Evolutionary conservation across 345 rosid species (phyloP).

Genomic region (Turritis glabra): DNA sequence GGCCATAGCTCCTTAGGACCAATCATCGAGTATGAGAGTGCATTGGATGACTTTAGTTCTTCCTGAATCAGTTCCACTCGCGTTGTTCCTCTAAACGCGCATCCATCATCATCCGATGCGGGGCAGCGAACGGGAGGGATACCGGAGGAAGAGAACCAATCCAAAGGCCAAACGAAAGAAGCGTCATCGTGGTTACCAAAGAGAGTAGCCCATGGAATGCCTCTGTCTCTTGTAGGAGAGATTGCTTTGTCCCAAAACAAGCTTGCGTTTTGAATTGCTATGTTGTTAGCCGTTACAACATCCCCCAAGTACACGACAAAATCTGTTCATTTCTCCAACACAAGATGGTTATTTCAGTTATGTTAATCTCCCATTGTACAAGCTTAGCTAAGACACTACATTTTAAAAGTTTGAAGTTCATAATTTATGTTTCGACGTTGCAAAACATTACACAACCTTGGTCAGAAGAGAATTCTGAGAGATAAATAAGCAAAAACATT

Average conservation of each 20-base stretch:
- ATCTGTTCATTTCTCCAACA: conserved; percentile 49
- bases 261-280: conserved; percentile 70
- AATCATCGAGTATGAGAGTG: conserved; percentile 47
- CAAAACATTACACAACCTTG: too few species aligned
- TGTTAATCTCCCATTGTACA: too few species aligned
- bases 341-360: conserved; percentile 15
- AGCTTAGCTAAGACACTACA: too few species aligned
- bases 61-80: conserved; percentile 59
- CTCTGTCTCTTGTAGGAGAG: conserved; percentile 68
- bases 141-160: conserved; percentile 80
- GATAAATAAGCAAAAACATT: too few species aligned
- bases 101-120: conserved; percentile 38
- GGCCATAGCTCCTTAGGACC: conserved; percentile 85
- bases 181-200: conserved; percentile 95
- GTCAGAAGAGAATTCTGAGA: too few species aligned
- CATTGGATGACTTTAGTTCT: conserved; percentile 43
- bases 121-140: conserved; percentile 67
- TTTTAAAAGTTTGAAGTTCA: too few species aligned
- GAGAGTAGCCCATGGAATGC: conserved; percentile 72
- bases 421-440: too few species aligned
- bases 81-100: conserved; percentile 56
- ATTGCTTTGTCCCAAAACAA: conserved; percentile 78
- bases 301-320: conserved; percentile 89
- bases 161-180: conserved; percentile 70
- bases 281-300: conserved; percentile 81